Evolutionary conservation across 2,329 filamentous ascomycete species (phyloP).

Genomic region (Aspergillus japonicus): DNA sequence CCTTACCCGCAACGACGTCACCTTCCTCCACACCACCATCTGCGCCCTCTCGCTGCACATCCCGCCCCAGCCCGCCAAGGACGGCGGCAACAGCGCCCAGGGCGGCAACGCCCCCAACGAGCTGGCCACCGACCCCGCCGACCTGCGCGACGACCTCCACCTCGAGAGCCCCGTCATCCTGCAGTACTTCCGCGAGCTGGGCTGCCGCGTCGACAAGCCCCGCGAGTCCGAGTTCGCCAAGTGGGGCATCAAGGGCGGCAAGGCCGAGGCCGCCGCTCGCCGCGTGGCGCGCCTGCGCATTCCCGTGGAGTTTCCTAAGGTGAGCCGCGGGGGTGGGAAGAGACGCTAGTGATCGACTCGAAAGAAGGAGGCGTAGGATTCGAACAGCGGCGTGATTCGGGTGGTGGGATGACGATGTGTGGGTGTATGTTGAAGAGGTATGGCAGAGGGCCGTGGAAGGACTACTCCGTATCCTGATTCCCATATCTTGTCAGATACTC

Average conservation of each 20-base stretch:
- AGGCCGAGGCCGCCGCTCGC: slow-evolving; percentile 54
- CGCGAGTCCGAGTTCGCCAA: slow-evolving; percentile 42
- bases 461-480: too few relatives aligned
- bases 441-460: too few relatives aligned
- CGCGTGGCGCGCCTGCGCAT: slow-evolving; percentile 69
- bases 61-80: slow-evolving; percentile 41
- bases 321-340: slow-evolving; percentile 40
- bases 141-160: slow-evolving; percentile 46
- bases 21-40: slow-evolving; percentile 47
- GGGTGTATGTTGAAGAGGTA: too few relatives aligned
- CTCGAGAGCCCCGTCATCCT: slow-evolving; percentile 35
- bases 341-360: background rate
- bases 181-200: slow-evolving; percentile 48
- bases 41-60: slow-evolving; percentile 48
- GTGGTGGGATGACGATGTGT: too few relatives aligned
- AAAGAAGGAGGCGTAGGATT: too few relatives aligned
- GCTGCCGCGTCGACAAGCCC: slow-evolving; percentile 45
- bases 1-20: slow-evolving; percentile 41
- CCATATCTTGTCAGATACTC: too few relatives aligned
- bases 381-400: too few relatives aligned
- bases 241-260: slow-evolving; percentile 56
- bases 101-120: slow-evolving; percentile 39
- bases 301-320: slow-evolving; percentile 79
- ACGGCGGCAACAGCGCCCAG: slow-evolving; percentile 35
- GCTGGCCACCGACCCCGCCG: slow-evolving; percentile 44